phyloP scores from a whole-genome alignment of 169 alveolate species.

The Plasmodium billcollinsi region DNA sequence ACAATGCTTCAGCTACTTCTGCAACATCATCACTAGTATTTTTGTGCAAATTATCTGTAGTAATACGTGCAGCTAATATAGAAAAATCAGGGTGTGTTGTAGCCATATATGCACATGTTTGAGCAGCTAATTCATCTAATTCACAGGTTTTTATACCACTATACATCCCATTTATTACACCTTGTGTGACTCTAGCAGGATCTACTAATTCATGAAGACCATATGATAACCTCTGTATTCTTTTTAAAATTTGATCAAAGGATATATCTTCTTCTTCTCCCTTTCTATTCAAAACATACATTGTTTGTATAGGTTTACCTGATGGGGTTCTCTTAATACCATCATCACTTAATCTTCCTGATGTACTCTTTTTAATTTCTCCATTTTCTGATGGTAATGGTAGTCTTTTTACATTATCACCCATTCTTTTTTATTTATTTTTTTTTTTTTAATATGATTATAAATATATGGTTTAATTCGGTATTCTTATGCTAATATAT shows the following conservation, averaged over 20 bases:
- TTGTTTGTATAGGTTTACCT: conserved; percentile 79
- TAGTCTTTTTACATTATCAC: conserved; percentile 15
- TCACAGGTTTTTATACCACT: conserved; percentile 95
- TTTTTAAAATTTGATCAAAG: conserved; percentile 87
- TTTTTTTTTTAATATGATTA: conserved; percentile 1
- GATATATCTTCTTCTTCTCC: conserved; percentile 90
- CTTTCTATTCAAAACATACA: conserved; percentile 89
- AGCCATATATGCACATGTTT: conserved; percentile 99
- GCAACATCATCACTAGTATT: conserved; percentile 92
- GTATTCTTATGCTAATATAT: not conserved
- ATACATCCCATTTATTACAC: conserved; percentile 94
- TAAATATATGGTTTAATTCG: not conserved
- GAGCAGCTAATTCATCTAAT: conserved; percentile 97
- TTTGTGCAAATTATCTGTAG: conserved; percentile 96
- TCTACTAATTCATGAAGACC: conserved; percentile 91
- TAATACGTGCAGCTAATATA: conserved; percentile 97
- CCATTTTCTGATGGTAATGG: conserved; percentile 16
- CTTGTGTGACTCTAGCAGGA: conserved; percentile 91
- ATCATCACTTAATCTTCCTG: conserved; percentile 51
- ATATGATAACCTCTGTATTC: conserved; percentile 87
- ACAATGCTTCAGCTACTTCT: conserved; percentile 87
- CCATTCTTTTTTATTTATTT: conserved; percentile 8
- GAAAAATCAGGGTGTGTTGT: conserved; percentile 98
- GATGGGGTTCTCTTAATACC: conserved; percentile 75
- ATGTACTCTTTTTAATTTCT: conserved; percentile 22